Conservation (phyloP, 2,329 filamentous ascomycete species). For the Torrubiella hemipterigena region DNA sequence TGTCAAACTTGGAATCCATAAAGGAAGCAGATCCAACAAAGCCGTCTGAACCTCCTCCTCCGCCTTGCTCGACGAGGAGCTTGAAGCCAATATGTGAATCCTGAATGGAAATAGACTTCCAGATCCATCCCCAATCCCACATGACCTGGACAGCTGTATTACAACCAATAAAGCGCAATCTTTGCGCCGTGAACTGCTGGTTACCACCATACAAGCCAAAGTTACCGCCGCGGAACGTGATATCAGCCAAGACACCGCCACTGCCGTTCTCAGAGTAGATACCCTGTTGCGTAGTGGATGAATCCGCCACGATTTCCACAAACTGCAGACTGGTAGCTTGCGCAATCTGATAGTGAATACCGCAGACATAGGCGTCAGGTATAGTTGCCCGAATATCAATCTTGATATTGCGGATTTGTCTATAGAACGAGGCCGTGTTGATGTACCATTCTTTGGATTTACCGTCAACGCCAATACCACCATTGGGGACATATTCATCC, state of each 20-base stretch:
- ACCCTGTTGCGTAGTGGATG: slow-evolving; percentile 3
- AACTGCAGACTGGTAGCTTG: slow-evolving; percentile 11
- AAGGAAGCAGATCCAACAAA: slow-evolving; percentile 7
- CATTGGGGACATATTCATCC: slow-evolving; percentile 7
- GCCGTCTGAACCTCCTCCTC: background rate
- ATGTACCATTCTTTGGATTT: slow-evolving; percentile 7
- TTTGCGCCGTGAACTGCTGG: slow-evolving; percentile 57
- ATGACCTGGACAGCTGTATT: slow-evolving; percentile 54
- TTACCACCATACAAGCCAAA: slow-evolving; percentile 35
- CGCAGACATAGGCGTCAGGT: background rate
- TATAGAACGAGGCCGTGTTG: slow-evolving; percentile 9
- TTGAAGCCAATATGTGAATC: slow-evolving; percentile 6
- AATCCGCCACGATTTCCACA: slow-evolving; percentile 8
- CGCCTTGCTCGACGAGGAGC: slow-evolving; percentile 2
- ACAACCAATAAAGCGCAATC: slow-evolving; percentile 53
- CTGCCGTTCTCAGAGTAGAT: slow-evolving; percentile 15
- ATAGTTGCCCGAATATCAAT: slow-evolving; percentile 7
- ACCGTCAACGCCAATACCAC: slow-evolving; percentile 6
- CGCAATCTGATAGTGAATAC: slow-evolving; percentile 10
- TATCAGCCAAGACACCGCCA: slow-evolving; percentile 36
- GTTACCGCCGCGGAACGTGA: slow-evolving; percentile 47
- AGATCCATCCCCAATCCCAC: slow-evolving; percentile 63
- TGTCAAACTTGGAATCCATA: slow-evolving; percentile 9
- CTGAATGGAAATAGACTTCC: slow-evolving; percentile 8
- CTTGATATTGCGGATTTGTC: slow-evolving; percentile 9